These are phyloP conservation scores for Claviceps sp. DNA, from an alignment of 2,329 filamentous ascomycete species.

Conservation along the genomic window DNA sequence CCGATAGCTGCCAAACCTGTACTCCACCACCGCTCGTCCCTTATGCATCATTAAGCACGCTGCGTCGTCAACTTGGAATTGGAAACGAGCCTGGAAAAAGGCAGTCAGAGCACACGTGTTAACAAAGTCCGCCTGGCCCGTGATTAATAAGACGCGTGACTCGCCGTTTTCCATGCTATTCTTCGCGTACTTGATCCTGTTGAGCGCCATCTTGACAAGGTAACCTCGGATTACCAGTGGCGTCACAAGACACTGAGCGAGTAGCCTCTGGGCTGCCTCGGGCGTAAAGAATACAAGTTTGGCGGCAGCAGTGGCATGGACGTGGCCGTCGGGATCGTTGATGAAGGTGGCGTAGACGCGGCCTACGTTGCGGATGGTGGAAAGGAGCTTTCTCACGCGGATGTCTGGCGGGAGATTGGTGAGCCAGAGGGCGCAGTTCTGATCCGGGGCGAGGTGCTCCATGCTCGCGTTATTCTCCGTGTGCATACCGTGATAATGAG, in stretches of 20 bases:
- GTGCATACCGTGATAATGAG: slow-evolving; percentile 24
- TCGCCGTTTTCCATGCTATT: slow-evolving; percentile 15
- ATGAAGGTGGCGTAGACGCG: slow-evolving; percentile 39
- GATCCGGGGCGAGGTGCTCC: slow-evolving; percentile 14
- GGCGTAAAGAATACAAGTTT: slow-evolving; percentile 37
- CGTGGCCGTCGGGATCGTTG: slow-evolving; percentile 29
- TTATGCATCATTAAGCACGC: slow-evolving; percentile 15
- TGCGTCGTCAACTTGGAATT: slow-evolving; percentile 34
- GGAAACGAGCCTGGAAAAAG: slow-evolving; percentile 30
- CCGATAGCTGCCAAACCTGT: slow-evolving; percentile 40
- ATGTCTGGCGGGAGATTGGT: slow-evolving; percentile 33
- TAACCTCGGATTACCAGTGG: slow-evolving; percentile 25
- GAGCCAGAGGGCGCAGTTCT: slow-evolving; percentile 40
- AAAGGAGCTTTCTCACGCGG: slow-evolving; percentile 29
- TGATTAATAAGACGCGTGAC: slow-evolving; percentile 38
- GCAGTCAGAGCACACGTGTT: slow-evolving; percentile 24
- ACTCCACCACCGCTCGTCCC: slow-evolving; percentile 28
- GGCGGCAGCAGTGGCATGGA: slow-evolving; percentile 27
- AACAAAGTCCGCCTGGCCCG: slow-evolving; percentile 29
- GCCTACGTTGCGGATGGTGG: slow-evolving; percentile 29
- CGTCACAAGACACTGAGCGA: slow-evolving; percentile 9
- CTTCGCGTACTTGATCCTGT: slow-evolving; percentile 32
- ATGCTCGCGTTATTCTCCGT: slow-evolving; percentile 22
- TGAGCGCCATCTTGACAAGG: slow-evolving; percentile 27
- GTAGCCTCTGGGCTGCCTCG: slow-evolving; percentile 20